Percentiles rank a stretch among this genome's conserved stretches.
Evolutionary conservation across 805 yeast genomes (phyloP).

Genomic region (Nakazawaea pomicola): DNA sequence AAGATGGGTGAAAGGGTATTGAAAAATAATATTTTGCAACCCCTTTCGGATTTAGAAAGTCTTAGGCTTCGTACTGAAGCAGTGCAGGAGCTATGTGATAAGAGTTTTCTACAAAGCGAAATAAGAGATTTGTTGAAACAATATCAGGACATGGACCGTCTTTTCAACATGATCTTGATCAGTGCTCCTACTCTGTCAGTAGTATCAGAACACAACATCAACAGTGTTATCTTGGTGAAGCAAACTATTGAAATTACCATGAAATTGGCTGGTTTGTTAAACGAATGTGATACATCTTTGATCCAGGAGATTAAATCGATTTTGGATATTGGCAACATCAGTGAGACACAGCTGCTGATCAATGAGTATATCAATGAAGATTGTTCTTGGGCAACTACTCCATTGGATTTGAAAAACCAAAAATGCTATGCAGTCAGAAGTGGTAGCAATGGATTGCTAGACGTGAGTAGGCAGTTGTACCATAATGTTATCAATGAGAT

Average conservation of each 20-base stretch:
- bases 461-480: conserved; percentile 38
- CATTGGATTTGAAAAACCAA: conserved; percentile 38
- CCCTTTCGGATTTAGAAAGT: conserved; percentile 33
- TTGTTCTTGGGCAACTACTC: conserved; percentile 34
- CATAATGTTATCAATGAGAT: conserved; percentile 32
- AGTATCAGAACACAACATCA: conserved; percentile 36
- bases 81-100: conserved; percentile 28
- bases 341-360: conserved; percentile 21
- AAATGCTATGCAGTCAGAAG: conserved; percentile 38
- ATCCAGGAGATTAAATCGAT: conserved; percentile 23
- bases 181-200: no score
- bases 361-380: conserved; percentile 35
- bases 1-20: conserved; percentile 42
- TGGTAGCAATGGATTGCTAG: conserved; percentile 40
- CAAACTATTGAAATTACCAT: conserved; percentile 24
- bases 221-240: conserved; percentile 35
- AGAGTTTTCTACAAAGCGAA: conserved; percentile 15
- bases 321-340: conserved; percentile 21
- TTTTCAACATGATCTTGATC: conserved; percentile 30
- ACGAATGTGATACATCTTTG: conserved; percentile 13
- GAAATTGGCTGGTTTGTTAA: conserved; percentile 16
- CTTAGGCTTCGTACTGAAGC: conserved; percentile 31
- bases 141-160: conserved; percentile 34
- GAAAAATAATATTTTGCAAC: conserved; percentile 40
- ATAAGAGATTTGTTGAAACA: conserved; percentile 21